Evolutionary conservation across 1,284 basidiomycete genomes (phyloP), one percentile per base, ranked within the genome.

Genomic region (Ustilago tritici): DNA sequence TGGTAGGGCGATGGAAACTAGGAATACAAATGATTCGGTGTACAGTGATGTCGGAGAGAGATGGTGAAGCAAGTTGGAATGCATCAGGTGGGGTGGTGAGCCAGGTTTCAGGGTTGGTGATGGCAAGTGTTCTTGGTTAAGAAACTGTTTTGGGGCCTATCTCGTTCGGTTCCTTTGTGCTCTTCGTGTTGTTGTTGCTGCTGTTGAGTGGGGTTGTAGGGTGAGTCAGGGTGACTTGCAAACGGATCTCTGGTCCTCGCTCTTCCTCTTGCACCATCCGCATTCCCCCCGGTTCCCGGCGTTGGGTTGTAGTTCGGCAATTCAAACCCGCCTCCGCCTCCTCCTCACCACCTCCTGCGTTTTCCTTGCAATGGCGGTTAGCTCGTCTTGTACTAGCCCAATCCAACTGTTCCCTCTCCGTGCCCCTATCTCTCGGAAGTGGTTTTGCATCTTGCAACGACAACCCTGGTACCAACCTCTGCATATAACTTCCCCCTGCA

Each of bases 401-500:
- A 34, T 58, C 50, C 19, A 57, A 58, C 41, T 71, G 73, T 56
- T 76, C 62, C 10, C 47, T 52, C 41, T 72, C 70, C 53, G 69
- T 38, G 23, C 52, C 40, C 2, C 53, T 35, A 34, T 69, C 70
- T 19, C 69, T 35, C 0, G 74, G 69, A 1, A 72, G 36, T 1
- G 74, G 74, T 50, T 46, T 41, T 2, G 74, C 65, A 6, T 65
- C 69, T 19, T 69, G 47, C 47, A 73, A 14, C 15, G 70, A 64
- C 36, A 77, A 38, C 7, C 75, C 75, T 23, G 75, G 75, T 6
- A 77, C 75, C 14, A 77, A 52, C 2, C 55, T 58, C 3, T 66
- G 56, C 75, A 77, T 77, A 52, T 77, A 77, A 19, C 55, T 56
- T 5, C 66, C 66, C 2, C 75, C 75, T 0, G 74, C 65, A 0